phyloP scores from a whole-genome alignment of 495 filamentous ascomycete species.

The Annulohypoxylon nitens region DNA sequence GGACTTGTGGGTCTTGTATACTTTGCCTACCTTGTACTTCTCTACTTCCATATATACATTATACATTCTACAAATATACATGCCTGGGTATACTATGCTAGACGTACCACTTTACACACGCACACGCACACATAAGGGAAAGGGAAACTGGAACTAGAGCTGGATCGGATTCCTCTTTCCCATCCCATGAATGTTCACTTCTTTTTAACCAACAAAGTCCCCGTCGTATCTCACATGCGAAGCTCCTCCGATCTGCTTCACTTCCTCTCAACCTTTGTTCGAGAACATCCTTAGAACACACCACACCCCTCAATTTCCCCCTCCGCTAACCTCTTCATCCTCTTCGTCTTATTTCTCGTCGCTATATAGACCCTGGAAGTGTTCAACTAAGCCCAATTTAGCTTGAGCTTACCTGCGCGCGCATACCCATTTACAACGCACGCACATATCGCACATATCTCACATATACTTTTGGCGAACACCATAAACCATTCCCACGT shows the following conservation, averaged over 20 bases:
- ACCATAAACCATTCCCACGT: conserved; percentile 30
- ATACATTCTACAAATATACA: conserved; percentile 2
- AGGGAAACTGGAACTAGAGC: conserved; percentile 42
- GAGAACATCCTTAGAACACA: conserved; percentile 10
- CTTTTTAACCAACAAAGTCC: conserved; percentile 51
- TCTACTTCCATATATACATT: not conserved
- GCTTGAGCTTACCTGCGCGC: conserved; percentile 25
- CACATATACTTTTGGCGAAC: conserved; percentile 9
- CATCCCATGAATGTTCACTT: conserved; percentile 40
- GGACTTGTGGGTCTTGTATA: conserved; percentile 2
- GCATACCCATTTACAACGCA: not conserved
- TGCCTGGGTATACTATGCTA: not conserved
- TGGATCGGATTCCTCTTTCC: conserved; percentile 54
- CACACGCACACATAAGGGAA: conserved; percentile 34
- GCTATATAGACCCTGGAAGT: conserved; percentile 9
- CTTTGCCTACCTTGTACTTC: conserved; percentile 3
- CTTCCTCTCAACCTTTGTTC: conserved; percentile 33
- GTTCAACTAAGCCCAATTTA: conserved; percentile 9
- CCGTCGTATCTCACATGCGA: conserved; percentile 41
- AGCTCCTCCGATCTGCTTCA: conserved; percentile 33
- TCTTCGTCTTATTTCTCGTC: conserved; percentile 11
- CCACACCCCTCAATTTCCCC: not conserved
- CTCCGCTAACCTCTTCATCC: conserved; percentile 4
- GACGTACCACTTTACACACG: conserved; percentile 7
- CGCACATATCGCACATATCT: conserved; percentile 11